Evolutionary conservation across 306 rosid species (phyloP).

Genomic region (Begonia fuchsioides): DNA sequence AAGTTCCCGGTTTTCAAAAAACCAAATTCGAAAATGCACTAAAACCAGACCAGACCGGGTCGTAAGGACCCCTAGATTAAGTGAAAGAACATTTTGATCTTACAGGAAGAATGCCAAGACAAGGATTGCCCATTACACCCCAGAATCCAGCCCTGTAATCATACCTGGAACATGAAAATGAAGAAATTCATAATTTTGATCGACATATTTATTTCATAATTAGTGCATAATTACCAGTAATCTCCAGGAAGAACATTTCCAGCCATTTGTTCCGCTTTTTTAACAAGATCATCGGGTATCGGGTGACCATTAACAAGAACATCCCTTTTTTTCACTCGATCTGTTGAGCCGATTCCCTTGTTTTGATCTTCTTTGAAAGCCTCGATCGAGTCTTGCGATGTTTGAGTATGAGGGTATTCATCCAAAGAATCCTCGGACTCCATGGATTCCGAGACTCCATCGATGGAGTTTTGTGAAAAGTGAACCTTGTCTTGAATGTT

Average conservation of each 20-base stretch:
- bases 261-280: conserved; percentile 34
- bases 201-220: too few species aligned
- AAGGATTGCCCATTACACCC: conserved; percentile 40
- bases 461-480: conserved; percentile 5
- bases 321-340: conserved; percentile 8
- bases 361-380: conserved; percentile 15
- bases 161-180: conserved; percentile 18
- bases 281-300: conserved; percentile 15
- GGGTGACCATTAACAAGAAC: conserved; percentile 31
- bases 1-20: too few species aligned
- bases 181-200: too few species aligned
- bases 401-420: conserved; percentile 14
- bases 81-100: conserved; percentile 8
- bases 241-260: conserved; percentile 36
- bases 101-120: conserved; percentile 47
- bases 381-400: conserved; percentile 25
- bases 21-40: too few species aligned
- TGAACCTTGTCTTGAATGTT: neutral
- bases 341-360: conserved; percentile 10
- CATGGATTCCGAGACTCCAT: conserved; percentile 9
- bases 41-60: too few species aligned
- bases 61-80: too few species aligned
- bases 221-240: conserved; percentile 17
- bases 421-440: conserved; percentile 21
- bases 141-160: conserved; percentile 45